phyloP scores from a whole-genome alignment of 352 stramenopile species.

The Phytophthora capsici region DNA sequence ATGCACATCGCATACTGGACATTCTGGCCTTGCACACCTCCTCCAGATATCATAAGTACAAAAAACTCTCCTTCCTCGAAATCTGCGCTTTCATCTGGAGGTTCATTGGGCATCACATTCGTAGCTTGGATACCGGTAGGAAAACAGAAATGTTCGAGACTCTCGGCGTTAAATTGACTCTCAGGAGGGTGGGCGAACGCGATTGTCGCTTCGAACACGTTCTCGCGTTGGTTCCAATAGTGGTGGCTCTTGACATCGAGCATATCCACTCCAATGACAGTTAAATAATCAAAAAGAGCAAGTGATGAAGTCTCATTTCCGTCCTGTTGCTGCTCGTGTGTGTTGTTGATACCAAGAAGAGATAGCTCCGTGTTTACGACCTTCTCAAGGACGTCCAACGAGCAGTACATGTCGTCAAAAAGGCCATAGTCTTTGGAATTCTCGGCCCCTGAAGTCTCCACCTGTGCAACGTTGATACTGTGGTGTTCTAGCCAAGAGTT shows the following conservation, averaged over 20 bases:
- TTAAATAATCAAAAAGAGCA: slow-evolving; percentile 54
- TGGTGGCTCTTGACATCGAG: slow-evolving; percentile 52
- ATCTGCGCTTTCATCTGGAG: not conserved
- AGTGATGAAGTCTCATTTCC: not conserved
- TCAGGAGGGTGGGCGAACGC: slow-evolving; percentile 71
- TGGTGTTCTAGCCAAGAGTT: slow-evolving; percentile 50
- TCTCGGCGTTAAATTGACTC: slow-evolving; percentile 71
- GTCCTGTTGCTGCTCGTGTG: not conserved
- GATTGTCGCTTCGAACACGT: slow-evolving; percentile 62
- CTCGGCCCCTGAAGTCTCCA: slow-evolving; percentile 3
- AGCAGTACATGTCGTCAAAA: slow-evolving; percentile 58
- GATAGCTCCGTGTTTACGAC: slow-evolving; percentile 45
- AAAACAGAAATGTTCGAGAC: slow-evolving; percentile 82
- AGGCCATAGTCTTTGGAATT: slow-evolving; percentile 24
- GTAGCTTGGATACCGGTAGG: slow-evolving; percentile 41
- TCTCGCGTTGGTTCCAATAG: slow-evolving; percentile 48
- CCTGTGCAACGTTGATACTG: slow-evolving; percentile 41
- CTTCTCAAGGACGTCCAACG: slow-evolving; percentile 49
- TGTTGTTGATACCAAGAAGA: slow-evolving; percentile 15
- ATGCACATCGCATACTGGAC: slow-evolving; percentile 67
- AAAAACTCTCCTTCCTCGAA: slow-evolving; percentile 43
- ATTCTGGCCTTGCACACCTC: slow-evolving; percentile 52
- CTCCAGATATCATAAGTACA: slow-evolving; percentile 59
- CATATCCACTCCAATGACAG: slow-evolving; percentile 54
- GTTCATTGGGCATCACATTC: not conserved